Base-by-base conservation (phyloP, 129 eudicot species). In the Glebionis coronaria region DNA sequence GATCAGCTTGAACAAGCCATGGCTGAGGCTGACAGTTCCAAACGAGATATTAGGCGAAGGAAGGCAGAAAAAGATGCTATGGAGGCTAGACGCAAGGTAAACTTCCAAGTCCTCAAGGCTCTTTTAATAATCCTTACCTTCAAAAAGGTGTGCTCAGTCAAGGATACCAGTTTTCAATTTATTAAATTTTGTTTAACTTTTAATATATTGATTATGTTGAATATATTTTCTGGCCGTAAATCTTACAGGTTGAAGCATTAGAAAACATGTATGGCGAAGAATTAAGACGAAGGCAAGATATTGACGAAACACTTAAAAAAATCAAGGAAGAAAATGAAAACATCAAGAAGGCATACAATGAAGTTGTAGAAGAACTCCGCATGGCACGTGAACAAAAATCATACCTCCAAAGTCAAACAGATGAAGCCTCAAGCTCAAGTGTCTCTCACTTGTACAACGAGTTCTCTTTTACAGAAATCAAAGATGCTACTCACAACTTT, bases 41-140 rank as follows among this genome's bases (percentile, higher is more conserved):
- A 77, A 70, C 75, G 72, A 62, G 92, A 89, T 65, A 56, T 76
- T 44, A 86, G 76, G 81, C 92, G 95, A 54, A 78, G 79, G 67
- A 86, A 87, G 73, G 97, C 97, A 59, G 97, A 94, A 82, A 87
- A 75, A 66, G 85, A 81, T 25, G 90, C 88, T 56, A 84, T 82
- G 51, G 88, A 77, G 55, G 97, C 97, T 68, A 72, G 73, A 53
- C 83, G 76, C 80, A 84, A 76, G 84, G 99, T 89, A 84, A 83
- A 56, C 44, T 59, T 68, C 42, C 42, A 47, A 53, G 64, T 35
- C 50, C 53, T 31, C 27, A 60, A 49, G 60, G 18, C 19, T 23
- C 16, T 46, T 66, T 65, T 67, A 56, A 3, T 53, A 25, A 6
- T 44, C 21, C 3, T 31, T 71, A 14, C 19, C 68, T 35, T 23